These are phyloP conservation scores for Pyrenophora graminea DNA, from an alignment of 2,329 filamentous ascomycete genomes.

Conservation along the genomic window DNA sequence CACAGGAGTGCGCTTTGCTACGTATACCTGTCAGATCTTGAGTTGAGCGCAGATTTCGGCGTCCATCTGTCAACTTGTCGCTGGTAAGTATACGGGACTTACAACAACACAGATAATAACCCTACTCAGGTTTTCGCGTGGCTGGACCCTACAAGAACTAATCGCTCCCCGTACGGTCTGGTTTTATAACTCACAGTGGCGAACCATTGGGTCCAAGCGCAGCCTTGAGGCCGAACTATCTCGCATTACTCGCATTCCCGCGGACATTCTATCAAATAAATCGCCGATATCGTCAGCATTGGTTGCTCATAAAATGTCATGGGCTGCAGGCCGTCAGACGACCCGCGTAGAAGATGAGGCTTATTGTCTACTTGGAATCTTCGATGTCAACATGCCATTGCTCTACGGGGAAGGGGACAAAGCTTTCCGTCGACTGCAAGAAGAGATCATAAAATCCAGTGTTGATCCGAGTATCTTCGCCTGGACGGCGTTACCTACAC, in stretches of 20 bases:
- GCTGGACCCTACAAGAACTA: conserved; percentile 1
- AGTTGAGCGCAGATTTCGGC: neutral
- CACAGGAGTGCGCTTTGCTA: conserved; percentile 11
- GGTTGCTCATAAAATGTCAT: conserved; percentile 4
- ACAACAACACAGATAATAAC: neutral
- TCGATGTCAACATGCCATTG: neutral
- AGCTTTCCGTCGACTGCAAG: conserved; percentile 1
- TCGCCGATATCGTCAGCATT: neutral
- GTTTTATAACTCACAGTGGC: neutral
- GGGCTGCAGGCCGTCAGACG: neutral
- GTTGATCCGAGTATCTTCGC: conserved; percentile 2
- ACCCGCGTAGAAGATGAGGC: conserved; percentile 1
- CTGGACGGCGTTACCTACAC: neutral
- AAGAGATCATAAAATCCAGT: conserved; percentile 2
- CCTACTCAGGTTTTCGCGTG: neutral
- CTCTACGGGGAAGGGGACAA: neutral
- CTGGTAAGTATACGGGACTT: neutral
- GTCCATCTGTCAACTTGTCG: neutral
- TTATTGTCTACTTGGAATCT: conserved; percentile 1
- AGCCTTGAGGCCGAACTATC: neutral
- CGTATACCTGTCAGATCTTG: conserved; percentile 6
- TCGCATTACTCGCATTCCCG: neutral
- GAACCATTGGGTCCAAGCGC: neutral
- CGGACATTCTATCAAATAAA: neutral
- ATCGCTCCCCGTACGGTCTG: neutral